Evolutionary conservation across 352 stramenopile species (phyloP).

Genomic region (Phytophthora citrophthora): DNA sequence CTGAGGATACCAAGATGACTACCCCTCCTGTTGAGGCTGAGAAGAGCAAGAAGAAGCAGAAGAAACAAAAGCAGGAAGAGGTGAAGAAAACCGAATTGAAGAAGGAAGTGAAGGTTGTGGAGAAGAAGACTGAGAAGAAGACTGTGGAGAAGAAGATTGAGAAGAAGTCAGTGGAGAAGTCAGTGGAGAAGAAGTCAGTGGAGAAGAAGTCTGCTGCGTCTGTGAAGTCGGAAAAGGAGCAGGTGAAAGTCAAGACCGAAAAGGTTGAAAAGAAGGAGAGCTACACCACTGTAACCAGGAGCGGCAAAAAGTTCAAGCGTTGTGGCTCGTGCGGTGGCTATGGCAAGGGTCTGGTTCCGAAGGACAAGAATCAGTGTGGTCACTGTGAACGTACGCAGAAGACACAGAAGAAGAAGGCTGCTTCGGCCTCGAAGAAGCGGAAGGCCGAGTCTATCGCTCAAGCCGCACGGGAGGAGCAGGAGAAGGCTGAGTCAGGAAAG

Average conservation of each 20-base stretch:
- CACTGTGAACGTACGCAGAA: constrained; percentile 78
- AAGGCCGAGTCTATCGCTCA: constrained; percentile 53
- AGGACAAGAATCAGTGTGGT: constrained; percentile 65
- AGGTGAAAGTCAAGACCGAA: constrained; percentile 30
- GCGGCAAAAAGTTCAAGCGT: constrained; percentile 78
- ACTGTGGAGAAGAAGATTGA: constrained; percentile 11
- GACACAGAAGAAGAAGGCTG: constrained; percentile 62
- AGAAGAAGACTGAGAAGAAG: constrained; percentile 12
- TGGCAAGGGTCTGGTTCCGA: constrained; percentile 74
- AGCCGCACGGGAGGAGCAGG: constrained; percentile 36
- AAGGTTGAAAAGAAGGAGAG: constrained; percentile 32
- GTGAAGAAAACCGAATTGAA: constrained; percentile 24
- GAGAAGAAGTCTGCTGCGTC: constrained; percentile 28
- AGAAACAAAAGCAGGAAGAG: constrained; percentile 19
- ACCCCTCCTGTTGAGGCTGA: constrained; percentile 14
- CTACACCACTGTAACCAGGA: constrained; percentile 54
- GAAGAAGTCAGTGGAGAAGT: constrained; percentile 13
- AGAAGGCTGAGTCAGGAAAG: constrained; percentile 49
- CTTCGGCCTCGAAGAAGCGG: constrained; percentile 64
- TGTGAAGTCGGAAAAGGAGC: constrained; percentile 28
- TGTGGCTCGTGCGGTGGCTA: constrained; percentile 71
- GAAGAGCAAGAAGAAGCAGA: constrained; percentile 35
- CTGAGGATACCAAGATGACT: constrained; percentile 27
- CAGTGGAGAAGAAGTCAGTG: background rate
- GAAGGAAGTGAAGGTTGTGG: constrained; percentile 22